Base-by-base conservation (phyloP, 2,329 filamentous ascomycete genomes). In the Alternaria alternata region DNA sequence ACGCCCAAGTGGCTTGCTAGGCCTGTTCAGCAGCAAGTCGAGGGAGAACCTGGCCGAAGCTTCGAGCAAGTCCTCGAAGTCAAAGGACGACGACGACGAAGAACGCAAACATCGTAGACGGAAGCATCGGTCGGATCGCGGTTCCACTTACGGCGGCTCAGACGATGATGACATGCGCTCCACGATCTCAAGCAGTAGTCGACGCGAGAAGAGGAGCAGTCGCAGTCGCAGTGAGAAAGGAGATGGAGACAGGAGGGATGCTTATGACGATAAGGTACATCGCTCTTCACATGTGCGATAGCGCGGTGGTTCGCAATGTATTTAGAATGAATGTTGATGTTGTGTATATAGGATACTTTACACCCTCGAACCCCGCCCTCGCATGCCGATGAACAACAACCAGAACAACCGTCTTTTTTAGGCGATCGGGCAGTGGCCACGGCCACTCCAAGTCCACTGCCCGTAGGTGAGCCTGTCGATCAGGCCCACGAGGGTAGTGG, bases 331-430 rank as follows among this genome's bases (percentile, higher is more conserved):
- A 73, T 65, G 66, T 73, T 75, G 67, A 74, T 71, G 56, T 58
- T 67, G 63, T 72, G 60, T 65, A 64, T 61, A 66, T 66, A 77
- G 74, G 73, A 76, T 66, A 72, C 57, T 65, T 67, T 66, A 54
- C 61, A 67, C 58, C 66, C 70, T 67, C 71, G 69, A 68, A 62
- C 57, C 47, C 65, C 68, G 54, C 61, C 64, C 52, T 62, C 65
- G 61, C 64, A 66, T 67, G 71, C 67, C 69, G 69, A 69, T 70
- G 67, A 70, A 65, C 67, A 68, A 64, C 65, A 68, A 62, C 58
- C 79, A 75, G 80, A 73, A 74, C 78, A 72, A 62, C 75, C 83
- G 80, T 84, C 86, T 88, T 88, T 88, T 88, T 88, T 88, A 89
- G 86, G 77, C 75, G 81, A 81, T 80, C 81, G 85, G 86, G 86